A percentile compares a stretch with the other conserved stretches of the same genome.
phyloP scores from a whole-genome alignment of 176 grass and related monocot species.

The Triticum turgidum region DNA sequence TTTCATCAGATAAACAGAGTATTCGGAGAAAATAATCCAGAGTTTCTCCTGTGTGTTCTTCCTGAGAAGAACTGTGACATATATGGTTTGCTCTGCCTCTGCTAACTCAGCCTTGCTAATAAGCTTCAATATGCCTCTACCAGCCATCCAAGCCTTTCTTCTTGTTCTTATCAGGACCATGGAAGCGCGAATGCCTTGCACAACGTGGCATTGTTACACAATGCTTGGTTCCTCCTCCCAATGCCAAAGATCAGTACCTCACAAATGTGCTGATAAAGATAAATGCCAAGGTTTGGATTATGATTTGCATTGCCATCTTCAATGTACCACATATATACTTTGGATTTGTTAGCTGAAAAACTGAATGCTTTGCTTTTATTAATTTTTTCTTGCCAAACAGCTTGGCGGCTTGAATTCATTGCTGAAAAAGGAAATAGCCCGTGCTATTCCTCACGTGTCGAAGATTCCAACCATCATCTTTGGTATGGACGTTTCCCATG shows the following conservation, averaged over 20 bases:
- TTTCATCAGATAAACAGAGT: constrained; percentile 9
- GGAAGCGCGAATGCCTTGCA: constrained; percentile 58
- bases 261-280: constrained; percentile 72
- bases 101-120: not conserved
- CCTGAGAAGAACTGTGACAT: constrained; percentile 60
- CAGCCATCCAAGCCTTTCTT: not conserved
- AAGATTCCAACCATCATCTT: constrained; percentile 54
- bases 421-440: constrained; percentile 39
- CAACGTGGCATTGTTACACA: constrained; percentile 58
- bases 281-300: constrained; percentile 58
- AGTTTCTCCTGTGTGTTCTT: constrained; percentile 60
- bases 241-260: constrained; percentile 59
- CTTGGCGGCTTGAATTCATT: constrained; percentile 56
- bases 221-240: constrained; percentile 48
- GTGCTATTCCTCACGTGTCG: constrained; percentile 44
- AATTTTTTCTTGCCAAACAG: constrained; percentile 18
- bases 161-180: constrained; percentile 47
- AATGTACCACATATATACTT: not conserved
- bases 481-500: constrained; percentile 77
- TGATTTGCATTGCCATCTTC: not conserved
- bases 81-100: constrained; percentile 7
- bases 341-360: not conserved
- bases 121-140: not conserved
- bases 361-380: not conserved
- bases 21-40: not conserved